Conservation (phyloP, 2,329 filamentous ascomycete species). For the Thermoascus crustaceus region DNA sequence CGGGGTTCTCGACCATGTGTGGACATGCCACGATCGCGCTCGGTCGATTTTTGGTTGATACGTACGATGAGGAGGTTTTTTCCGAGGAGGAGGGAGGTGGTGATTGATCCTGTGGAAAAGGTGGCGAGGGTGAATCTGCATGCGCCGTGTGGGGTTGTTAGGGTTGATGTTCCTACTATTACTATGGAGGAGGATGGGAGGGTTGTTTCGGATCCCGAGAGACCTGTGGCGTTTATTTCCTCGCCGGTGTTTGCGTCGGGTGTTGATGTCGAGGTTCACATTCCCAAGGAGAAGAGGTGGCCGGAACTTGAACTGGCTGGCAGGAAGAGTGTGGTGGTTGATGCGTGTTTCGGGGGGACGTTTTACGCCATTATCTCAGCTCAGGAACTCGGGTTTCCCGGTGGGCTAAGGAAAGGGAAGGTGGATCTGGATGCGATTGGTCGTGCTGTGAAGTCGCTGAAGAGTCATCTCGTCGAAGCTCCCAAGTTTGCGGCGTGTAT, state of each 20-base stretch:
- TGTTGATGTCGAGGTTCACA: constrained; percentile 19
- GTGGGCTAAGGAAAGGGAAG: constrained; percentile 13
- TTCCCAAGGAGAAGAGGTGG: constrained; percentile 29
- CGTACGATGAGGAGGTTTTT: constrained; percentile 34
- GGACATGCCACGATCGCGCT: constrained; percentile 46
- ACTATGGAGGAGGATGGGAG: constrained; percentile 23
- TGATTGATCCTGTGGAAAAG: constrained; percentile 16
- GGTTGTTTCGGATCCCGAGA: constrained; percentile 30
- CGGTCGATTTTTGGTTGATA: constrained; percentile 38
- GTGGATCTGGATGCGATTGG: constrained; percentile 25
- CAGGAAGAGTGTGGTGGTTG: constrained; percentile 19
- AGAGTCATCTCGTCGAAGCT: constrained; percentile 17
- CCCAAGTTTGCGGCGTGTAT: constrained; percentile 15
- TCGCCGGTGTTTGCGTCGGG: constrained; percentile 36
- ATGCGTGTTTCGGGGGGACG: constrained; percentile 38
- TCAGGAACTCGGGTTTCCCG: constrained; percentile 32
- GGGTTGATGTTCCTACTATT: constrained; percentile 36
- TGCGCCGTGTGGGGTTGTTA: constrained; percentile 38
- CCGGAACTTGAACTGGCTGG: constrained; percentile 23
- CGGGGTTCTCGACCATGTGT: constrained; percentile 45
- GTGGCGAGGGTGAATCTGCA: constrained; percentile 32
- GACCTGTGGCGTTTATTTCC: constrained; percentile 35
- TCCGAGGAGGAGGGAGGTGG: constrained; percentile 25
- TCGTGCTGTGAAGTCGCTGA: constrained; percentile 25
- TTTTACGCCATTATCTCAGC: constrained; percentile 36